Conservation (phyloP, 2,329 filamentous ascomycete species). For the Pyrenophora tritici-repentis region DNA sequence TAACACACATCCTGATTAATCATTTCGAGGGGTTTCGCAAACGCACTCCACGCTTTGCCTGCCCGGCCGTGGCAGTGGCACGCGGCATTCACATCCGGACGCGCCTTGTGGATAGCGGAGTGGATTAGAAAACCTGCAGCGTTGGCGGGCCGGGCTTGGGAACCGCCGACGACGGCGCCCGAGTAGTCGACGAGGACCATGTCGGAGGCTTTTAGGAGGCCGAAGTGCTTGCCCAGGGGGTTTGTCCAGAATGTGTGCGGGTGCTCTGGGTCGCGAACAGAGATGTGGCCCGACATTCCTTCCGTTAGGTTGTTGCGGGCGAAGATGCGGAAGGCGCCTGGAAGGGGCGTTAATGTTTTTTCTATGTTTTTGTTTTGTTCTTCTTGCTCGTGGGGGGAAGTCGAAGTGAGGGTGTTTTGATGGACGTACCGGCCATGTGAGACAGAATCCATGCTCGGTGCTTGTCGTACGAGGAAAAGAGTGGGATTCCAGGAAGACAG, state of each 20-base stretch:
- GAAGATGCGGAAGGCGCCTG: conserved; percentile 67
- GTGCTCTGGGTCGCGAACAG: conserved; percentile 68
- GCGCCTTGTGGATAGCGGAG: conserved; percentile 68
- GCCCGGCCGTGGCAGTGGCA: conserved; percentile 71
- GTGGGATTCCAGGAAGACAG: conserved; percentile 60
- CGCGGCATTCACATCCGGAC: conserved; percentile 67
- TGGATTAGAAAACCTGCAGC: conserved; percentile 73
- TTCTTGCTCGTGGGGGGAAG: too few relatives aligned
- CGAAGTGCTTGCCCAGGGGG: conserved; percentile 68
- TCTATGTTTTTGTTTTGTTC: too few relatives aligned
- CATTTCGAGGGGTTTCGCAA: conserved; percentile 70
- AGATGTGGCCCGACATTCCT: conserved; percentile 71
- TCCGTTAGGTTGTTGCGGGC: conserved; percentile 68
- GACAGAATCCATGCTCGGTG: conserved; percentile 68
- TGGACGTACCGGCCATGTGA: conserved; percentile 61
- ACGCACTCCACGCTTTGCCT: conserved; percentile 71
- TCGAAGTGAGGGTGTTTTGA: not conserved
- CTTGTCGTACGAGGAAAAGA: conserved; percentile 57
- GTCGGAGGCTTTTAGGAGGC: conserved; percentile 65
- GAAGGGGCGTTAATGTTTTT: not conserved
- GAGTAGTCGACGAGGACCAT: conserved; percentile 69
- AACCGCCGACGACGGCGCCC: conserved; percentile 68
- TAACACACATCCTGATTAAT: conserved; percentile 70
- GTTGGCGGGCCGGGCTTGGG: conserved; percentile 64
- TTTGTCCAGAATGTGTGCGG: conserved; percentile 71